Evolutionary conservation across 2,329 filamentous ascomycete species (phyloP).

Genomic region (Aureobasidium leucospermi): DNA sequence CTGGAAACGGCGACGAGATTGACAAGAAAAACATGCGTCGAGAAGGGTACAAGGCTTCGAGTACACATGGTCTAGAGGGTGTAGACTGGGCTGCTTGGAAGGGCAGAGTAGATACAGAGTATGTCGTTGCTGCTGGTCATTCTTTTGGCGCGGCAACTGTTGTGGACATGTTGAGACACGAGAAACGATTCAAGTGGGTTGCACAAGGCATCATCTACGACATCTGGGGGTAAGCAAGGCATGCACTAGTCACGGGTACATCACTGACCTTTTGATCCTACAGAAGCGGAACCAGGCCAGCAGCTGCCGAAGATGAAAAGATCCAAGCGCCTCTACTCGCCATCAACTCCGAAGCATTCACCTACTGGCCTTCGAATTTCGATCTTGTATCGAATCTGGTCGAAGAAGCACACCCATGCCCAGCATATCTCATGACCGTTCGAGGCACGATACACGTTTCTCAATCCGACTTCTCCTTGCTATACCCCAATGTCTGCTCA

Average conservation of each 20-base stretch:
- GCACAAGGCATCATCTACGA: conserved; percentile 60
- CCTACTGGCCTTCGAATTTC: conserved; percentile 62
- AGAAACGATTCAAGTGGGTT: conserved; percentile 49
- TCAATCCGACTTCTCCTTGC: conserved; percentile 58
- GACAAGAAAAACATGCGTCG: conserved; percentile 47
- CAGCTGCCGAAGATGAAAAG: conserved; percentile 29
- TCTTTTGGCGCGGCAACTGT: conserved; percentile 61
- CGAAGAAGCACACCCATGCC: conserved; percentile 45
- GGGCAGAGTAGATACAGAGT: conserved; percentile 46
- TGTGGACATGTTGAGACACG: conserved; percentile 51
- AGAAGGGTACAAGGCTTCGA: conserved; percentile 52
- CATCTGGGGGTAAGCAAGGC: conserved; percentile 49
- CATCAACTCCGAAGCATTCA: conserved; percentile 62
- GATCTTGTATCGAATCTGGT: conserved; percentile 50
- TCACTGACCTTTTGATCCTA: not conserved
- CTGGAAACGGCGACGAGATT: conserved; percentile 47
- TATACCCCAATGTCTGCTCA: conserved; percentile 54
- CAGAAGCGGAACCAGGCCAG: conserved; percentile 38
- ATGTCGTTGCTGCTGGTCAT: conserved; percentile 57
- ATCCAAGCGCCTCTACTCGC: conserved; percentile 51
- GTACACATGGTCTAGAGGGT: conserved; percentile 51
- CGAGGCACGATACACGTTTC: conserved; percentile 58
- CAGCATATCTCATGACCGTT: conserved; percentile 40
- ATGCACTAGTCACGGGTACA: conserved; percentile 16
- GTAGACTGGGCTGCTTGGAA: conserved; percentile 53